Percentiles rank a stretch among this genome's conserved stretches.
phyloP scores from a whole-genome alignment of 176 grass and related monocot species.

The Thalia dealbata region DNA sequence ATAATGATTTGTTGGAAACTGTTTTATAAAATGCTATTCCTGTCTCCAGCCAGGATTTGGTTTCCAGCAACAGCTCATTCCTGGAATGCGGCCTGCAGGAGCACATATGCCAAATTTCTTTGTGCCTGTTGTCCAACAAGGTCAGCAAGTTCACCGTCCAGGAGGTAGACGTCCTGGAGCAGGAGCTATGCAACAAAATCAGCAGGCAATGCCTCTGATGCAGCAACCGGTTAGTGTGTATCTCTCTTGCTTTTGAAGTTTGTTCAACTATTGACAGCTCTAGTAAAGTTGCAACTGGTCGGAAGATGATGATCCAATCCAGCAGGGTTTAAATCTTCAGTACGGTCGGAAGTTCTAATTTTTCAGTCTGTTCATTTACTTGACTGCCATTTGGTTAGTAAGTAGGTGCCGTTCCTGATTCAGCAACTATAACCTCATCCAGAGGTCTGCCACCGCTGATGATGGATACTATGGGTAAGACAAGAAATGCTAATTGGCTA shows the following conservation, averaged over 20 bases:
- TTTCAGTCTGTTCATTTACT: too few species aligned
- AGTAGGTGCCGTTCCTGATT: too few species aligned
- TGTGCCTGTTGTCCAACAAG: constrained; percentile 63
- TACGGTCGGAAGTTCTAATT: too few species aligned
- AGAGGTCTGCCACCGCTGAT: too few species aligned
- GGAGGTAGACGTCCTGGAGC: constrained; percentile 50
- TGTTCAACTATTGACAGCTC: background rate
- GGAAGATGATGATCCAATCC: background rate
- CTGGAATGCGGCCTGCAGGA: constrained; percentile 71
- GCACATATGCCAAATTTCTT: constrained; percentile 76
- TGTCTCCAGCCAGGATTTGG: constrained; percentile 55
- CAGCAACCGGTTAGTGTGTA: constrained; percentile 60
- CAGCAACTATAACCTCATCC: too few species aligned
- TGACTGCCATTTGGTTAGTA: too few species aligned
- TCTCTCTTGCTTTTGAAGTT: background rate
- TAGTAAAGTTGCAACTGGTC: too few species aligned
- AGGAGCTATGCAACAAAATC: constrained; percentile 50
- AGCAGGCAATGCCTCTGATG: constrained; percentile 43
- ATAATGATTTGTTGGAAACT: background rate
- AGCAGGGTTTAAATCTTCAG: too few species aligned
- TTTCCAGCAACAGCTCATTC: constrained; percentile 85
- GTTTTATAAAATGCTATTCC: background rate
- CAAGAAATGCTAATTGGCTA: background rate
- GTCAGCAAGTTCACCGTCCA: constrained; percentile 72
- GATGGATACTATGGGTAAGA: too few species aligned